phyloP scores from a whole-genome alignment of 441 rosid species.

The Gossypium aridum region DNA sequence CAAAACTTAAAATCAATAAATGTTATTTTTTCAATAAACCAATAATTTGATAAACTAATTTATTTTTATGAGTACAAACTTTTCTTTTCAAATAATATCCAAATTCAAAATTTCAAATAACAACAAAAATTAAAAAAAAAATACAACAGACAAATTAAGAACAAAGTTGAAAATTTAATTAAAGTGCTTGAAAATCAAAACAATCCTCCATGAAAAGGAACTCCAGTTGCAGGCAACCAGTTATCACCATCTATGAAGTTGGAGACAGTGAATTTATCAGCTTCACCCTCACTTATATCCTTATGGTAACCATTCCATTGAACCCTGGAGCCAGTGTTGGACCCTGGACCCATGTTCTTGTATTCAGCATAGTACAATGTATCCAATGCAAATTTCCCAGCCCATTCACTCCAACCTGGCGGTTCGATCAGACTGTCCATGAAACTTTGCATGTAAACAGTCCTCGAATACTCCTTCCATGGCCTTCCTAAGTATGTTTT shows the following conservation, averaged over 20 bases:
- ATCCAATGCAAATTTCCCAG: conserved; percentile 17
- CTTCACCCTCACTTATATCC: conserved; percentile 10
- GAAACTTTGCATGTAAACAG: conserved; percentile 22
- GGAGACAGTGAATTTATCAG: conserved; percentile 16
- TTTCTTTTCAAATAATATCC: too few relatives aligned
- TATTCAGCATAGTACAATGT: conserved; percentile 31
- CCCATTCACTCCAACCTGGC: conserved; percentile 29
- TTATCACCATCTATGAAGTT: conserved; percentile 20
- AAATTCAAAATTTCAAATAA: too few relatives aligned
- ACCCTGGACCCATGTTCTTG: conserved; percentile 22
- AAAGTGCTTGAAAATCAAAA: not conserved
- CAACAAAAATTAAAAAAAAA: not conserved
- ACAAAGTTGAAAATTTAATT: not conserved
- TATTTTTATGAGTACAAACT: too few relatives aligned
- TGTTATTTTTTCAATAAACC: too few relatives aligned
- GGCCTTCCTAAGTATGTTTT: conserved; percentile 34
- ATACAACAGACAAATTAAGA: not conserved
- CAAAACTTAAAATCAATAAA: too few relatives aligned
- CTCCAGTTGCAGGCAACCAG: conserved; percentile 27
- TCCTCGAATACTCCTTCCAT: conserved; percentile 31
- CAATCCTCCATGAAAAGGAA: conserved; percentile 20
- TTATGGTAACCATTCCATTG: conserved; percentile 30
- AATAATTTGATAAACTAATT: too few relatives aligned
- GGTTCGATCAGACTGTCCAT: conserved; percentile 24
- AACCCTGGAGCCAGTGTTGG: conserved; percentile 17